Evolutionary conservation across 2,329 filamentous ascomycete species (phyloP), one percentile per base, ranked within the genome.

Genomic region (Diaporthe sp.): DNA sequence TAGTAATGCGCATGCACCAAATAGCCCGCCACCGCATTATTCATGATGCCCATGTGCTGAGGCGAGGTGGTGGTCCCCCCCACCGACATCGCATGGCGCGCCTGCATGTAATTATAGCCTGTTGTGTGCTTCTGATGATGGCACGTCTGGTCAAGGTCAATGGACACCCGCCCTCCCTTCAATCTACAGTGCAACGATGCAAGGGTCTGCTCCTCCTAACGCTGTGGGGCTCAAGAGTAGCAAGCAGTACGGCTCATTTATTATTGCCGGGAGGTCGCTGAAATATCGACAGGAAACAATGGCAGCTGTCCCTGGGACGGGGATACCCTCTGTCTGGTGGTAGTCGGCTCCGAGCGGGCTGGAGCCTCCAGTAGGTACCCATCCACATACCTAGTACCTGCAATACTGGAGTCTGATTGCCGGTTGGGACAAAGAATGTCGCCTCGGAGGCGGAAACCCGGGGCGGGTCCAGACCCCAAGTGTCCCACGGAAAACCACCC

Each of bases 61-160:
- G 49, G 46, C 49, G 49, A 69, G 49, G 65, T 55, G 49, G 49
- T 69, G 31, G 31, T 8, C 58, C 15, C 65, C 46, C 34, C 49
- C 46, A 69, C 65, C 65, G 65, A 44, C 49, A 55, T 55, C 65
- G 65, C 65, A 55, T 69, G 65, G 65, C 65, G 65, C 65, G 65
- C 65, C 65, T 69, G 65, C 34, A 42, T 69, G 65, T 55, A 69
- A 69, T 69, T 67, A 51, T 55, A 69, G 65, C 49, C 65, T 69
- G 46, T 68, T 42, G 65, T 39, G 31, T 49, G 46, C 31, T 25
- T 39, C 46, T 68, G 65, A 55, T 42, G 34, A 69, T 69, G 49
- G 65, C 65, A 69, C 15, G 46, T 31, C 65, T 69, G 49, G 65
- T 55, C 65, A 55, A 55, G 46, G 31, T 53, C 65, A 69, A 55